Base-by-base conservation (phyloP, 257 asterid genomes). In the Solanum pimpinellifolium region DNA sequence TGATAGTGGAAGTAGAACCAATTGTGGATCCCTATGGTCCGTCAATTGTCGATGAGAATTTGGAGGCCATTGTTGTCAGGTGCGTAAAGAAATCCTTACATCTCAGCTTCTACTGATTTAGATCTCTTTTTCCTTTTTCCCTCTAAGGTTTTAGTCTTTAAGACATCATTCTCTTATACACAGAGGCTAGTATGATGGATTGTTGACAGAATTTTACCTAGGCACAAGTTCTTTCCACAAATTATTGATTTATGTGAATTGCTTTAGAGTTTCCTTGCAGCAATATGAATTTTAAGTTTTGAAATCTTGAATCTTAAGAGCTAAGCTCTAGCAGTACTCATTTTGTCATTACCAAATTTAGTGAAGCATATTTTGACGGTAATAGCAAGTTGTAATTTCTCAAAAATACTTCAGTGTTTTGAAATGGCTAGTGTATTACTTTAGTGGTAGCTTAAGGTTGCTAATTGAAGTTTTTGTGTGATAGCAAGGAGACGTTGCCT, bases 51-150 rank as follows among this genome's bases (percentile, higher is more conserved):
- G 98, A 94, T 88, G 93, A 92, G 86, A 92, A 92, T 85, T 91
- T 96, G 97, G 98, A 96, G 92, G 99, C 99, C 59, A 94, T 96
- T 83, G 89, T 95, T 52, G 99, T 96, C 93, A 95, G 98, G 98
- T 96, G 49, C 31, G 7, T 37, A 35, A 73, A 21, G 33, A 73
- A 10, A 37, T 56, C 16, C 3, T 70, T 41, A 74, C 21, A 46
- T 42, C 39, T 73, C 39, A 86, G 47, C 65, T 87, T 68, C 23
- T 33, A 39, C 39, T 23, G 47, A 21, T 77, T 65, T n/a, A 23
- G 23, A 35, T 72, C 77, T 59, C 15, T 69, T 88, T n/a, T 11
- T 27, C 77, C 9, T 70, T 86, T 81, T 37, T 25, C 85, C 10
- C 2, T 4, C 18, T 18, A n/a, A 7, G 52, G 13, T 65, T 60